Evolutionary conservation across 2,329 filamentous ascomycete genomes (phyloP), one percentile per base, ranked within the genome.

Genomic region (Monosporascus sp.): DNA sequence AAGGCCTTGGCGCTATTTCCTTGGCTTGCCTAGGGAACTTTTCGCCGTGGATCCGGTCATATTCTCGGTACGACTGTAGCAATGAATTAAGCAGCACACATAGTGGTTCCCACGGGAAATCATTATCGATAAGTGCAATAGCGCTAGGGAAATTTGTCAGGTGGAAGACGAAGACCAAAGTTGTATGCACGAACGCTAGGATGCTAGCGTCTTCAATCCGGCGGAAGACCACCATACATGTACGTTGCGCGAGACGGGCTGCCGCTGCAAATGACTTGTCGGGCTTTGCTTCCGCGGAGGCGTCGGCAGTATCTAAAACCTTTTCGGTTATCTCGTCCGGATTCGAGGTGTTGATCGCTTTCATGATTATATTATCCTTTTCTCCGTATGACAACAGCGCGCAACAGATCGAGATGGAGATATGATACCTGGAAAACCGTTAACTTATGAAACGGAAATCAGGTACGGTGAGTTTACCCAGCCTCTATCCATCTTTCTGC

Each of bases 131-230:
- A 18, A 72, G 66, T 15, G 53, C 64, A 68, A 77, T 77, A 0
- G 75, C 78, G 1, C 65, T 63, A 0, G 73, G 72, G 7, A 68
- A 69, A 7, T 65, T 63, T 1, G 72, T 68, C 46, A 83, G 64
- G 24, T 77, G 72, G 2, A 69, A 61, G 7, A 89, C 63, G 59
- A 87, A 88, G 0, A 81, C 77, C 24, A 89, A 69, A 5, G 79
- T 77, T 0, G 82, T 77, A 58, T 89, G 85, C 0, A 87, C 61
- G 61, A 82, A 87, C 0, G 85, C 78, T 2, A 88, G 70, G 3
- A 82, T 77, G 55, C 85, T 83, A 3, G 75, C 70, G 44, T 87
- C 83, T 0, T 77, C 78, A 27, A 77, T 73, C 0, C 83, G 74
- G 2, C 68, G 66, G 7, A 85, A 72, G 1, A 80, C 74, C 1